These are phyloP conservation scores for Coelastrella sp. DNA, from an alignment of 139 green algal genomes.

Conservation along the genomic window DNA sequence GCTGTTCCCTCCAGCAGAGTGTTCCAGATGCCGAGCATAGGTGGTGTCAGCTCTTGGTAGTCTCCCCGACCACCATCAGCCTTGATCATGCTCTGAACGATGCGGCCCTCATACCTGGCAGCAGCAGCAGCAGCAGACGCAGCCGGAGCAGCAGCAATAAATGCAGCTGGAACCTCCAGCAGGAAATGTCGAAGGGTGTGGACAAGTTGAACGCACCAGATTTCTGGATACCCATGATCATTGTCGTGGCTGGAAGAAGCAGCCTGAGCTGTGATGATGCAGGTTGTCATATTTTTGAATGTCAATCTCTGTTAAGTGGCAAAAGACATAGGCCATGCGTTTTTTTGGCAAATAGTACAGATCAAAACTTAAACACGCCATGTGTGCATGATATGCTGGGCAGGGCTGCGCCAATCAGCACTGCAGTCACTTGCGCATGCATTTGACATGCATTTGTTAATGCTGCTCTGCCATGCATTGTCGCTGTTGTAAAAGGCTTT, in stretches of 20 bases:
- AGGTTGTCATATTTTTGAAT: too few relatives aligned
- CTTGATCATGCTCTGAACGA: slow-evolving; percentile 86
- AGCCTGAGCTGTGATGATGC: too few relatives aligned
- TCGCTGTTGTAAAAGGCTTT: too few relatives aligned
- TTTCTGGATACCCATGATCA: background rate
- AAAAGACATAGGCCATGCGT: too few relatives aligned
- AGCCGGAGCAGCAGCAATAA: slow-evolving; percentile 18
- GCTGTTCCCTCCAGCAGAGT: slow-evolving; percentile 69
- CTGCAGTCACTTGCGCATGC: too few relatives aligned
- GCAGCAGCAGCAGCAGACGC: slow-evolving; percentile 19
- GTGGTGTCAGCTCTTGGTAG: slow-evolving; percentile 74
- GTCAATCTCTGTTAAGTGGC: too few relatives aligned
- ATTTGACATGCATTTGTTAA: background rate
- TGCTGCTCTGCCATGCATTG: background rate
- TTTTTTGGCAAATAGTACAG: too few relatives aligned
- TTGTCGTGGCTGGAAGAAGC: too few relatives aligned
- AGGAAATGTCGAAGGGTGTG: background rate
- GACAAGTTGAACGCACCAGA: background rate
- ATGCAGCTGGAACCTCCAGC: background rate
- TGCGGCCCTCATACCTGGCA: slow-evolving; percentile 86
- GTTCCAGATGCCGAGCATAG: slow-evolving; percentile 89
- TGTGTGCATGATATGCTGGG: too few relatives aligned
- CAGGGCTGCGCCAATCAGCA: too few relatives aligned
- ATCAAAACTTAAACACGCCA: too few relatives aligned
- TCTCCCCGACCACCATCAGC: slow-evolving; percentile 84